Base-by-base conservation (phyloP, 2,329 filamentous ascomycete species). In the Stemphylium vesicarium region DNA sequence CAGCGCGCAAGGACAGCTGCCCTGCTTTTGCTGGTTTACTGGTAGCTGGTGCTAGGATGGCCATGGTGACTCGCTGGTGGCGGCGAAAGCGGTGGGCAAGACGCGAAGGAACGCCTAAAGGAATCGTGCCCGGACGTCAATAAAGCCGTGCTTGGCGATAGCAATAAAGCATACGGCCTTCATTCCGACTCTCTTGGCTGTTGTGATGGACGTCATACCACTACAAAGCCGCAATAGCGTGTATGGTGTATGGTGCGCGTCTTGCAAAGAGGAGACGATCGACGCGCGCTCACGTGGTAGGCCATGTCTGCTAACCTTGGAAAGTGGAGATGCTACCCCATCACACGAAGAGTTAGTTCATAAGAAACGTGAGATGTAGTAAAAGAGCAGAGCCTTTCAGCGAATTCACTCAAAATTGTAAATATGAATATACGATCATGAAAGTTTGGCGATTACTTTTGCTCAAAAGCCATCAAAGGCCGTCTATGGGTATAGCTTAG, bases 81-180 rank as follows among this genome's bases (percentile, higher is more conserved):
- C 22, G 26, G 26, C 22, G 26, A 24, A 6, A 6, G 24, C 24
- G 9, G 26, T 18, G 37, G 13, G n/a, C 11, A 11, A 37, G 24
- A 32, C 12, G 10, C 26, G 24, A 20, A 38, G 31, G 45, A 38
- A 44, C 39, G 51, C 51, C 51, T 40, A 26, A 54, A 48, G 36
- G 32, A 3, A 22, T n/a, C n/a, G 22, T 11, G 42, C 32, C 20
- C 10, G 42, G 35, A 11, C 38, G 35, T n/a, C 15, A 12, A 12
- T 6, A 7, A 9, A 20, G 26, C 26, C 29, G 29, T 50, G 45
- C 51, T 50, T 54, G 39, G 51, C 39, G 3, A 12, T 12, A 13
- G 7, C 24, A 12, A 36, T 4, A 26, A 22, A 16, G 18, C 13
- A 11, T 26, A 15, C n/a, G 10, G 32, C 20, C 9, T 36, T 16